phyloP scores from a whole-genome alignment of 768 basidiomycete genomes.

The Daedaleopsis sinensis region DNA sequence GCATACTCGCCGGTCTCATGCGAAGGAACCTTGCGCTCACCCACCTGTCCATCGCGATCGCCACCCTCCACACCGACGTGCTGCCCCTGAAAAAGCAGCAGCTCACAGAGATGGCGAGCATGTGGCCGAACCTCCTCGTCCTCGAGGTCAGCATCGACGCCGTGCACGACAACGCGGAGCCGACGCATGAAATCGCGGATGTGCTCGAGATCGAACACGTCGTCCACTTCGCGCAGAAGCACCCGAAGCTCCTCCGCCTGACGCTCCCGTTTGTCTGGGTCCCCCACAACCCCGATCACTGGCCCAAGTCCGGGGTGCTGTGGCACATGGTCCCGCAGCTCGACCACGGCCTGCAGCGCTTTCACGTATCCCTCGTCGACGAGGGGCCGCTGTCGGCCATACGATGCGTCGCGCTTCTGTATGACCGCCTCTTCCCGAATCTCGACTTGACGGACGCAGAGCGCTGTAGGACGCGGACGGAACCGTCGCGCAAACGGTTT shows the following conservation, averaged over 20 bases:
- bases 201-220: not conserved
- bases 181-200: too few relatives aligned
- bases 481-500: not conserved
- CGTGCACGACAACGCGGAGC: not conserved
- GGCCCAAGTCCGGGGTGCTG: not conserved
- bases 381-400: too few relatives aligned
- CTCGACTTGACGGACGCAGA: not conserved
- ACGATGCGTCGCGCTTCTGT: not conserved
- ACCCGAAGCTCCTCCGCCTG: not conserved
- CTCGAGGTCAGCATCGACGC: not conserved
- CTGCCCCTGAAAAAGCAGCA: too few relatives aligned
- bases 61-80: too few relatives aligned
- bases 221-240: not conserved
- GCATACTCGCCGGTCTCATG: too few relatives aligned
- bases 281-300: too few relatives aligned
- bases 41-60: too few relatives aligned
- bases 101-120: not conserved
- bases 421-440: slow-evolving; percentile 2
- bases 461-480: too few relatives aligned
- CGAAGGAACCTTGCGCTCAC: too few relatives aligned
- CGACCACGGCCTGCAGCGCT: not conserved
- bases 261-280: not conserved
- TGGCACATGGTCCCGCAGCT: not conserved
- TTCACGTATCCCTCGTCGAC: not conserved
- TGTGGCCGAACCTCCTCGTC: not conserved